These are phyloP conservation scores for Scheffersomyces illinoinensis DNA, from an alignment of 1,139 yeast species.

Conservation along the genomic window DNA sequence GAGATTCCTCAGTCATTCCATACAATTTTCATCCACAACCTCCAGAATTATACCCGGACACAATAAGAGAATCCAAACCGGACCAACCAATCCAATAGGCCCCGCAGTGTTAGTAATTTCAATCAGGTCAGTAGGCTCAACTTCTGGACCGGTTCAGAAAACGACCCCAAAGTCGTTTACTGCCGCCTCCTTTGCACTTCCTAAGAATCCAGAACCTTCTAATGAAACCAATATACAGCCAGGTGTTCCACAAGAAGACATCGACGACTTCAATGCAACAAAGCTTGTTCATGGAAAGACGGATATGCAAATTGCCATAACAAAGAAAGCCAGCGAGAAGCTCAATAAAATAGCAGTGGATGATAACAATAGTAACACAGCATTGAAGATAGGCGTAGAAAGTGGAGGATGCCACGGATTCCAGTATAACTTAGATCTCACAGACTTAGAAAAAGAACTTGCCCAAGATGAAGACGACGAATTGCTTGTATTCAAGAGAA, in stretches of 20 bases:
- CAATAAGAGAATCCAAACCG: neutral
- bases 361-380: constrained; percentile 63
- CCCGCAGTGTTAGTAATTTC: neutral
- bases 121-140: neutral
- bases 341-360: constrained; percentile 54
- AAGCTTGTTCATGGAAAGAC: constrained; percentile 37
- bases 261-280: constrained; percentile 32
- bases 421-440: constrained; percentile 76
- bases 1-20: neutral
- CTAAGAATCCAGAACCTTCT: constrained; percentile 5
- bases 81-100: neutral
- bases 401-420: constrained; percentile 99
- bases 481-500: constrained; percentile 62
- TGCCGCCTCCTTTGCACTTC: constrained; percentile 26
- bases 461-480: constrained; percentile 40
- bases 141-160: neutral
- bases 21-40: neutral
- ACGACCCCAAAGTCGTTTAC: constrained; percentile 20
- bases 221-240: constrained; percentile 1
- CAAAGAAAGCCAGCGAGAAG: constrained; percentile 46
- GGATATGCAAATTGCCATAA: constrained; percentile 38
- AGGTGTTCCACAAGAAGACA: constrained; percentile 22
- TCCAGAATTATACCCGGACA: neutral
- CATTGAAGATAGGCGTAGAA: constrained; percentile 78
- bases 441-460: constrained; percentile 47